These are phyloP conservation scores for Ophiorrhiza pumila DNA, from an alignment of 257 asterid genomes.

Conservation along the genomic window DNA sequence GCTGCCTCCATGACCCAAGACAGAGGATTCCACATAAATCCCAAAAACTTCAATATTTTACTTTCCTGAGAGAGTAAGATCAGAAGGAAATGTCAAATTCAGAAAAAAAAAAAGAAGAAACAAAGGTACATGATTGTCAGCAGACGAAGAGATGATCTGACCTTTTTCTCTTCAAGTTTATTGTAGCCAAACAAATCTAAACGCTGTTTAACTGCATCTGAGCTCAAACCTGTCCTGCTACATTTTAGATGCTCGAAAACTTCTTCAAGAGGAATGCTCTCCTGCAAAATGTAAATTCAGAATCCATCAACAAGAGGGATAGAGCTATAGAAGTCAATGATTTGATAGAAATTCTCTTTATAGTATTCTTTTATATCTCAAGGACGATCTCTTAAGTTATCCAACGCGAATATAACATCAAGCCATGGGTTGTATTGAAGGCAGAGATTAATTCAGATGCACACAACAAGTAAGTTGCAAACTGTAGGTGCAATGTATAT, in stretches of 20 bases:
- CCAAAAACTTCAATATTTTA: slow-evolving; percentile 48
- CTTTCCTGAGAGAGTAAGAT: slow-evolving; percentile 38
- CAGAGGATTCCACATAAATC: slow-evolving; percentile 66
- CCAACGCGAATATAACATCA: neutral
- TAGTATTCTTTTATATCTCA: too few relatives aligned
- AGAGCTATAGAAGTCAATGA: neutral
- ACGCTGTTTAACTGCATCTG: slow-evolving; percentile 33
- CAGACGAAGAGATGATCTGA: slow-evolving; percentile 12
- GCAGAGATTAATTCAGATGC: neutral
- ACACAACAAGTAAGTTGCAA: too few relatives aligned
- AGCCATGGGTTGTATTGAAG: too few relatives aligned
- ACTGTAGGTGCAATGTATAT: too few relatives aligned
- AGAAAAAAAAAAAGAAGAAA: neutral
- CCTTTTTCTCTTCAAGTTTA: slow-evolving; percentile 55
- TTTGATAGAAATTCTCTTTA: neutral
- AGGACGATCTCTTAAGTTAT: too few relatives aligned
- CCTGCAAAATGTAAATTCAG: slow-evolving; percentile 31
- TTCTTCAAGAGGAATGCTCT: slow-evolving; percentile 49
- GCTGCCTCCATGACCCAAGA: slow-evolving; percentile 75
- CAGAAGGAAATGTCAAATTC: neutral
- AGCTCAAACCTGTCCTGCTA: slow-evolving; percentile 37
- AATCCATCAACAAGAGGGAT: neutral
- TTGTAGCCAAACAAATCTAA: slow-evolving; percentile 44
- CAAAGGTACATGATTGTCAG: neutral
- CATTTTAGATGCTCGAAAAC: slow-evolving; percentile 43